Base-by-base conservation (phyloP, 108 stramenopile genomes). In the Cyclostephanos tholiformis region DNA sequence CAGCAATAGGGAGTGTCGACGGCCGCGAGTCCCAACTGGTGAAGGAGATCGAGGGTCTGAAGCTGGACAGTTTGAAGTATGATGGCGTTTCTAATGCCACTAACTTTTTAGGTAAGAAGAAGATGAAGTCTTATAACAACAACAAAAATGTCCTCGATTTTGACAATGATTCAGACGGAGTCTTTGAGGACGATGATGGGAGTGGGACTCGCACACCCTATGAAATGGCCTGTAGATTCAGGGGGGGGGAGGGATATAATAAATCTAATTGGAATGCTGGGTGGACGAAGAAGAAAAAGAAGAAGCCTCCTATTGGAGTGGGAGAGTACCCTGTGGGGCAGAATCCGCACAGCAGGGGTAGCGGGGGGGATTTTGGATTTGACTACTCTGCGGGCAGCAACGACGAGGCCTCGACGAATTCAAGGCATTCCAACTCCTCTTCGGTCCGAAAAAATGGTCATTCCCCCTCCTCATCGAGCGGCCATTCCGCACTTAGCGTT, bases 181-280 rank as follows among this genome's bases (percentile, higher is more conserved):
- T 68, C 1, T 68, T 76, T 26, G 75, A 76, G 48, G 75, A 76
- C 51, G 75, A 76, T 23, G 51, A 76, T 49, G 75, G 41, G 0
- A 36, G 25, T 53, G 25, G 25, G 23, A 53, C 25, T 7, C 52
- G 25, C 25, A 53, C 52, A 22, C 52, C 52, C 52, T 53, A 17
- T 6, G 52, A 58, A n/a, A 58, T 32, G 29, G 52, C 32, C 4
- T 16, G 41, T 52, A 46, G 60, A 4, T 44, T 17, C 26, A 12
- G 41, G 12, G 41, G 41, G 41, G 41, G 9, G 1, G 41, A 1
- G 65, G 17, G 49, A 8, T 17, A 23, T 55, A 38, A 68, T 36
- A 56, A 56, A 68, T 20, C 55, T 30, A 58, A 25, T 6, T 58
- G 57, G 57, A 58, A 58, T 27, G 57, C 57, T 4, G 57, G 57